Evolutionary conservation across 352 stramenopile species (phyloP), one percentile per base, ranked within the genome.

Genomic region (Phytophthora pinifolia): DNA sequence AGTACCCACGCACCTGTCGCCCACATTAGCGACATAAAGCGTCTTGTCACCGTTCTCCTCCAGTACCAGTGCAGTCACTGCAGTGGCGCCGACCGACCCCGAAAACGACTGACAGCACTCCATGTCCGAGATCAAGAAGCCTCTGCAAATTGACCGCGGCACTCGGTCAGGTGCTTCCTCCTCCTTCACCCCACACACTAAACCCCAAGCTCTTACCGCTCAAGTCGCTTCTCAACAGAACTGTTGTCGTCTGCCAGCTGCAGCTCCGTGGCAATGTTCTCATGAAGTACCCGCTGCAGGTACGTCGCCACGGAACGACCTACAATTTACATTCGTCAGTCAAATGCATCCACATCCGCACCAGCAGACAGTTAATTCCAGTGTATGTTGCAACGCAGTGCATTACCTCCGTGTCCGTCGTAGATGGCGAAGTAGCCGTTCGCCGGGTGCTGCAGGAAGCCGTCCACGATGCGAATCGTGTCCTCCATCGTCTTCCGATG

Each of bases 401-500:
- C 18, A 35, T 27, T 31, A 90, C 83, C 83, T 68, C 83, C 83
- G 25, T 94, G 83, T 20, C 83, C 83, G 38, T 94, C 83, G 58
- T 88, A 82, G 18, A 94, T 72, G 7, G 67, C 79, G 53, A 92
- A 92, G 54, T 86, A 91, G n/a, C 83, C 79, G 51, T 88, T 83
- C 38, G 70, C 52, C 6, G 59, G 60, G 38, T 74, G 58, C 10
- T 70, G 50, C 22, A 86, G 54, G 52, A 86, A 91, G 34, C 76
- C 75, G 51, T 94, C 83, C 12, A 92, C 76, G 22, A 92, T 79
- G 17, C 78, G 70, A 51, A 84, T 63, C 13, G 78, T 83, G 70
- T 94, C 83, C 52, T 94, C 83, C 83, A 94, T 94, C 18, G 81
- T 91, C 60, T 90, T 86, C 33, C 83, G 72, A 37, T 79, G 62